Conservation (phyloP, 345 rosid species). For the Brassica carinata region DNA sequence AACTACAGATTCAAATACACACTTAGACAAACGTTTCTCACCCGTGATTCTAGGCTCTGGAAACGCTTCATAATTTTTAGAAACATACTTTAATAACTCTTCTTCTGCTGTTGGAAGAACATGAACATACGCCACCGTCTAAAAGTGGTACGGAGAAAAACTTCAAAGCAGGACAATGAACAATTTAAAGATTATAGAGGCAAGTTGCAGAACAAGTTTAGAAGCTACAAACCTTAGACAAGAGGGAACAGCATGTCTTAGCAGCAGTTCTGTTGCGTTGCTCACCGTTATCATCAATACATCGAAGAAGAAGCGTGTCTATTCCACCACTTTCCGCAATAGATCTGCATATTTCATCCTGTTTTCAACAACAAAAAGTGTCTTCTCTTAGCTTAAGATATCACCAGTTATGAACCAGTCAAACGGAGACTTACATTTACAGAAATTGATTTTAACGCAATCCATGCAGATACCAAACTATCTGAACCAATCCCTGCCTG, state of each 20-base stretch:
- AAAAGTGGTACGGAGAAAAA: not conserved
- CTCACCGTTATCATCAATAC: constrained; percentile 76
- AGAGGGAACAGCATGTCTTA: constrained; percentile 71
- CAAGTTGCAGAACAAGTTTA: not conserved
- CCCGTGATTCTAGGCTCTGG: not conserved
- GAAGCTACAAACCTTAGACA: constrained; percentile 62
- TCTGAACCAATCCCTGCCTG: constrained; percentile 70
- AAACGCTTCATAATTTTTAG: not conserved
- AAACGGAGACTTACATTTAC: constrained; percentile 65
- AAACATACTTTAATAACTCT: not conserved
- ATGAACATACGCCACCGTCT: constrained; percentile 6
- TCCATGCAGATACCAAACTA: constrained; percentile 73
- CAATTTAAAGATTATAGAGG: not conserved
- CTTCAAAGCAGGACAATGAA: not conserved
- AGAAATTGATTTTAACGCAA: constrained; percentile 78
- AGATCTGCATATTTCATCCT: constrained; percentile 85
- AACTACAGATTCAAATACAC: constrained; percentile 49
- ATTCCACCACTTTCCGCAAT: constrained; percentile 91
- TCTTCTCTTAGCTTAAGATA: not conserved
- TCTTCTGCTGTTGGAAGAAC: not conserved
- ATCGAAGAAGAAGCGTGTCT: constrained; percentile 64
- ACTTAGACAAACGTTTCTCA: constrained; percentile 14
- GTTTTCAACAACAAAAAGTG: constrained; percentile 24
- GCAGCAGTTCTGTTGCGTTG: constrained; percentile 74
- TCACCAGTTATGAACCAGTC: not conserved